Conservation (phyloP, 2,329 filamentous ascomycete genomes). For the Aureobasidium sp. region DNA sequence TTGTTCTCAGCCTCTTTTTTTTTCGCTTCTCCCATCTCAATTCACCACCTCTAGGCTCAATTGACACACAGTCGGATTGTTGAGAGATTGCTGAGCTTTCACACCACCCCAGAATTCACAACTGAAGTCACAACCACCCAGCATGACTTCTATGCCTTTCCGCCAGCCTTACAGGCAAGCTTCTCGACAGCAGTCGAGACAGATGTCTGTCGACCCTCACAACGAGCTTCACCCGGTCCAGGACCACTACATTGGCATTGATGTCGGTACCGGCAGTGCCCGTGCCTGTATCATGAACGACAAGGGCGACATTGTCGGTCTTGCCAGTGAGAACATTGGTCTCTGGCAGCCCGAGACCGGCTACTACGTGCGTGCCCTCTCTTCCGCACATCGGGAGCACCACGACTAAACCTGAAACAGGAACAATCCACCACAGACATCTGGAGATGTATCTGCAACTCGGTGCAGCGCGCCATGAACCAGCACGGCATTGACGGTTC, state of each 20-base stretch:
- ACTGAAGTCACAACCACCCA: conserved; percentile 1
- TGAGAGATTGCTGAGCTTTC: too few relatives aligned
- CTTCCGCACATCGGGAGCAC: neutral
- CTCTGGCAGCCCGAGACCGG: conserved; percentile 49
- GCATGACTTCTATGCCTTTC: conserved; percentile 19
- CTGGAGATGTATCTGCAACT: conserved; percentile 88
- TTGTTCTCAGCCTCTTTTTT: neutral
- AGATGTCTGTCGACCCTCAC: conserved; percentile 45
- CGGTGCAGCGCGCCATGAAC: conserved; percentile 72
- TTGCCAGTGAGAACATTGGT: conserved; percentile 48
- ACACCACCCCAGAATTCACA: neutral
- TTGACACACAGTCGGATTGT: neutral
- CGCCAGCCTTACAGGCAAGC: conserved; percentile 28
- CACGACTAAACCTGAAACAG: conserved; percentile 34
- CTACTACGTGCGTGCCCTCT: conserved; percentile 48
- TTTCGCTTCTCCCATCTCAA: neutral
- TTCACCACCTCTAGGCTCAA: neutral
- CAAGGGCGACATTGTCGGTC: conserved; percentile 72
- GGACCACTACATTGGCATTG: conserved; percentile 73
- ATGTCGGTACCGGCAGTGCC: conserved; percentile 93
- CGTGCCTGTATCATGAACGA: conserved; percentile 92
- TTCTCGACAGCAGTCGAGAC: conserved; percentile 36
- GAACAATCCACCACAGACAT: conserved; percentile 98
- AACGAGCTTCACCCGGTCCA: conserved; percentile 52
- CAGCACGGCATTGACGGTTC: conserved; percentile 71